Evolutionary conservation across 257 asterid species (phyloP).

Genomic region (Lycium ferocissimum): DNA sequence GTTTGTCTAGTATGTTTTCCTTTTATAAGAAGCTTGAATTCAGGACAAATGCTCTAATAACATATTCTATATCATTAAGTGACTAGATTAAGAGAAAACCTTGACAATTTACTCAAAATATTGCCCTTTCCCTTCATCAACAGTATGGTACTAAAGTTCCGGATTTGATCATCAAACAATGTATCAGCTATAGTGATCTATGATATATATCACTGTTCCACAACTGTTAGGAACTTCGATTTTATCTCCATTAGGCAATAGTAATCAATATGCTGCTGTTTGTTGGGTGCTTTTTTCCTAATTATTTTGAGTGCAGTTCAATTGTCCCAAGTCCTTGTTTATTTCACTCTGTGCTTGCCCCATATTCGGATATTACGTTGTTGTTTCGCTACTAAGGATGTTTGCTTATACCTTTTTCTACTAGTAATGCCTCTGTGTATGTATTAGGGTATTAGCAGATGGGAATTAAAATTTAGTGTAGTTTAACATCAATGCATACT

Average conservation of each 20-base stretch:
- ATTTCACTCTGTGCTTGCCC: neutral
- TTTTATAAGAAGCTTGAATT: conserved; percentile 24
- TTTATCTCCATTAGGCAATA: neutral
- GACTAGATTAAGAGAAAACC: neutral
- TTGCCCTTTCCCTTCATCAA: conserved; percentile 9
- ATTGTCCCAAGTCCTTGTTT: neutral
- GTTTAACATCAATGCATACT: conserved; percentile 21
- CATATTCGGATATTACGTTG: neutral
- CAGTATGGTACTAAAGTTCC: neutral
- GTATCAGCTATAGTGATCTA: conserved; percentile 13
- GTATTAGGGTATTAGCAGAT: neutral
- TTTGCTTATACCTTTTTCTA: neutral
- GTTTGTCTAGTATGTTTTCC: conserved; percentile 13
- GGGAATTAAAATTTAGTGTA: neutral
- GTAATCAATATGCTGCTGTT: conserved; percentile 3
- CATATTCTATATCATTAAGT: neutral
- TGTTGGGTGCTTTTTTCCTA: neutral
- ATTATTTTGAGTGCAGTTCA: neutral
- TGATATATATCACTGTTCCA: neutral
- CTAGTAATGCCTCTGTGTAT: conserved; percentile 10
- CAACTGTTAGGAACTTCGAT: neutral
- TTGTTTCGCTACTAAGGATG: conserved; percentile 3
- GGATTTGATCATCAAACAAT: neutral
- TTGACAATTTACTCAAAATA: neutral
- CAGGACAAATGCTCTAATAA: neutral